Evolutionary conservation across 2,329 filamentous ascomycete genomes (phyloP).

Genomic region (Fonsecaea monophora): DNA sequence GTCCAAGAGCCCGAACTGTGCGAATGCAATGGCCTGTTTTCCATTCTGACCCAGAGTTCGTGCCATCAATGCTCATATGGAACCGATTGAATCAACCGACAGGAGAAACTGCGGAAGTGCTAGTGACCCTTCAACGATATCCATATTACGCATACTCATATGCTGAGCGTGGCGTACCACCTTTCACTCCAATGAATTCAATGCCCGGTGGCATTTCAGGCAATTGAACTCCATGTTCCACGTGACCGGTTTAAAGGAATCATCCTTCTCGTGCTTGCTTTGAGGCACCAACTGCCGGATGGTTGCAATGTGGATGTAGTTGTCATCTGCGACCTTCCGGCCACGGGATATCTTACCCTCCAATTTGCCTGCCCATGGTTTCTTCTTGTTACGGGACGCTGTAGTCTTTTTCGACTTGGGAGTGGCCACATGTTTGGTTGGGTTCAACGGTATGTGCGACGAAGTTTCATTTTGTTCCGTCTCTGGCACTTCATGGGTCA

Average conservation of each 20-base stretch:
- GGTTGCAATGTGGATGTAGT: slow-evolving; percentile 21
- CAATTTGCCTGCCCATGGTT: slow-evolving; percentile 33
- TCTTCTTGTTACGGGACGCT: slow-evolving; percentile 1
- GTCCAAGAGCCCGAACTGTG: neutral
- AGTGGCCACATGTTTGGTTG: slow-evolving; percentile 2
- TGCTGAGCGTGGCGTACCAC: neutral
- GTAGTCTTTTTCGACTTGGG: neutral
- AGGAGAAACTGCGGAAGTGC: neutral
- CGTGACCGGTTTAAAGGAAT: slow-evolving; percentile 48
- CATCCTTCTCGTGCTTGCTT: slow-evolving; percentile 16
- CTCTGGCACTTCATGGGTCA: slow-evolving; percentile 25
- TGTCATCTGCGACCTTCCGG: neutral
- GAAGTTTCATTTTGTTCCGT: slow-evolving; percentile 13
- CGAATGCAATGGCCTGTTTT: neutral
- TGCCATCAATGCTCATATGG: neutral
- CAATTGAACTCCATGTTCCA: slow-evolving; percentile 49
- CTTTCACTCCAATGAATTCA: slow-evolving; percentile 23
- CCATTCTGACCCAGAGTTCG: neutral
- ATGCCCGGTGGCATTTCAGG: slow-evolving; percentile 46
- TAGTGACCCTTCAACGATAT: neutral
- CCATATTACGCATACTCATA: neutral
- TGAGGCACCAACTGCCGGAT: slow-evolving; percentile 30
- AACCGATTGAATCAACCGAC: neutral
- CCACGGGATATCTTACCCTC: slow-evolving; percentile 27
- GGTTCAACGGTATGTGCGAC: slow-evolving; percentile 23